phyloP scores from a whole-genome alignment of 192 early-diverging fungal genomes.

The Lunasporangiospora selenospora region DNA sequence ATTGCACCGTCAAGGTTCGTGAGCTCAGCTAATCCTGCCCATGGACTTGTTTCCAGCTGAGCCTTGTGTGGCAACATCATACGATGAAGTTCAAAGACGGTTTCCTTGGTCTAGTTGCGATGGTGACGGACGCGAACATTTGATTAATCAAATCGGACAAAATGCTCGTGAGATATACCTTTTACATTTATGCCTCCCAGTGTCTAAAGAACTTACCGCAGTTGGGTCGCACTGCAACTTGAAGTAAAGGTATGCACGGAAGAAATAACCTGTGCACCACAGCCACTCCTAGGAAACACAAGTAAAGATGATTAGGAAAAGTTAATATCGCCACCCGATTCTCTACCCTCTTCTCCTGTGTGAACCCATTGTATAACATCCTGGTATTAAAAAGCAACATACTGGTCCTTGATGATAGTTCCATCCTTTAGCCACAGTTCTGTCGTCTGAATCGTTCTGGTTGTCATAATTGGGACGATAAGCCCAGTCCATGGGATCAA shows the following conservation, averaged over 20 bases:
- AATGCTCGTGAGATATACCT: constrained; percentile 6
- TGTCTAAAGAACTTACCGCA: constrained; percentile 15
- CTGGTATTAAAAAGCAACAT: constrained; percentile 10
- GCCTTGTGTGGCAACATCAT: constrained; percentile 81
- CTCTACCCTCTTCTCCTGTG: no score
- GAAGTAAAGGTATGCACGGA: constrained; percentile 85
- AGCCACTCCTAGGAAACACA: constrained; percentile 87
- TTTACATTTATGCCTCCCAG: neutral
- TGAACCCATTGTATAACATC: no score
- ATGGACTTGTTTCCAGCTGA: constrained; percentile 74
- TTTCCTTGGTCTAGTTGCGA: constrained; percentile 49
- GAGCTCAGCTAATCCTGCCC: constrained; percentile 94
- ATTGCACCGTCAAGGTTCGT: constrained; percentile 87
- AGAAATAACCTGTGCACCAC: constrained; percentile 89
- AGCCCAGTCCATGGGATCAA: constrained; percentile 93
- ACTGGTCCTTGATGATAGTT: constrained; percentile 98
- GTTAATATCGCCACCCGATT: neutral
- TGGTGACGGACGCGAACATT: neutral
- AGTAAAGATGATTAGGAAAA: neutral
- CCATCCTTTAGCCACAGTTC: constrained; percentile 91
- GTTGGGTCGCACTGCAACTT: constrained; percentile 26
- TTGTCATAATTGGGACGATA: constrained; percentile 97
- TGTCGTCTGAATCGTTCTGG: constrained; percentile 84
- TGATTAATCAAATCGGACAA: neutral
- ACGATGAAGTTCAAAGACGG: constrained; percentile 70